A percentile compares a stretch with the other conserved stretches of the same genome.
Conservation (phyloP, 305 asterid genomes). For the Ilex paraguariensis region DNA sequence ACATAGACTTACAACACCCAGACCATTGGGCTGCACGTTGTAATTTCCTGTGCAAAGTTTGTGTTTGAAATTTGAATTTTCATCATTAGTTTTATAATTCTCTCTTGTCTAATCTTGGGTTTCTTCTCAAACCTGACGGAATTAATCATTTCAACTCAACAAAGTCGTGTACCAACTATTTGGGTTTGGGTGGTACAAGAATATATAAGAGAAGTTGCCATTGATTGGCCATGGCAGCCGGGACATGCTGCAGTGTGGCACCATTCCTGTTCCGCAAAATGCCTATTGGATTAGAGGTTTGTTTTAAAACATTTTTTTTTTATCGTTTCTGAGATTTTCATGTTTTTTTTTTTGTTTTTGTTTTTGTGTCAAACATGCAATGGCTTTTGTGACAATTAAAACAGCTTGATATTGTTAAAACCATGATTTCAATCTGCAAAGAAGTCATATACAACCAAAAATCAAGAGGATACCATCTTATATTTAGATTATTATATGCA, state of each 20-base stretch:
- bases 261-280: conserved; percentile 52
- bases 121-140: conserved; percentile 15
- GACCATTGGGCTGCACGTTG: conserved; percentile 33
- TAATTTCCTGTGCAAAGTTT: conserved; percentile 2
- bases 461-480: too few species aligned
- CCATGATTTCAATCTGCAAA: too few species aligned
- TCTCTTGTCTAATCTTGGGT: neutral
- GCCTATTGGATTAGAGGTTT: conserved; percentile 46
- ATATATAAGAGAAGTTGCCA: conserved; percentile 20
- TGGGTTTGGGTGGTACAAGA: conserved; percentile 10
- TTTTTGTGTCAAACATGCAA: neutral
- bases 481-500: too few species aligned
- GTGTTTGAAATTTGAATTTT: conserved; percentile 21
- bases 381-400: too few species aligned
- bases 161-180: conserved; percentile 3
- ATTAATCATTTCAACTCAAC: conserved; percentile 15
- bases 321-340: too few species aligned
- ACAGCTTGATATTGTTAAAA: too few species aligned
- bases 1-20: conserved; percentile 20
- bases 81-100: conserved; percentile 12
- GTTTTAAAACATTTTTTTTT: neutral
- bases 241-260: conserved; percentile 46
- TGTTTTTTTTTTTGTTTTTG: neutral
- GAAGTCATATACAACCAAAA: too few species aligned
- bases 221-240: conserved; percentile 37